Base-by-base conservation (phyloP, 2,329 filamentous ascomycete species). In the Hypoxylon sp. region DNA sequence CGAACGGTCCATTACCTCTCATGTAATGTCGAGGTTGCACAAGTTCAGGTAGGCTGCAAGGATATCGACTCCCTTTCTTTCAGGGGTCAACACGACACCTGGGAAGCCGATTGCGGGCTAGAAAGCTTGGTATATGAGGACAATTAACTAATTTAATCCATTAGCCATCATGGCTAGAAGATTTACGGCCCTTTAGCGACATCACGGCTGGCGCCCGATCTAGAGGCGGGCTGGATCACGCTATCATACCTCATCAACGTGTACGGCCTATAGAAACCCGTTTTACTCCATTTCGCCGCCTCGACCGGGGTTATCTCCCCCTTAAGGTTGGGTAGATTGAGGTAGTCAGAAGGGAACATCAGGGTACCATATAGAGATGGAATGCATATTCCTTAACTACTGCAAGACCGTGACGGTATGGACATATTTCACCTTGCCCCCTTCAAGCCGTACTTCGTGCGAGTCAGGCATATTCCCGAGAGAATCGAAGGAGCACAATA, bases 341-440 rank as follows among this genome's bases (percentile, higher is more conserved):
- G 13, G 36, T 6, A 38, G 5, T 17, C 36, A n/a, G 14, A n/a
- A 41, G 5, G 5, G 7, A 14, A 17, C 6, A 10, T 9, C 5
- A 5, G n/a, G n/a, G 5, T n/a, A n/a, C n/a, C n/a, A n/a, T n/a
- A 5, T 34, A 17, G 7, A n/a, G 30, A 17, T 2, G 14, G 7
- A 23, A 5, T 19, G 5, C 14, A 11, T 3, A 38, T 49, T 58
- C 19, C 7, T 23, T n/a, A 25, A n/a, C 13, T 57, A 70, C 17
- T 46, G 45, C 19, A 72, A 45, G 10, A 78, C 75, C 2, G 79
- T 80, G 4, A 80, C 75, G 0, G 78, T 80, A 65, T 80, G 78
- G n/a, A 80, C 77, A 65, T 79, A 80, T 56, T 78, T 79, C 17
- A 79, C 75, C 68, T 78, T 77, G 0, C 78, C 78, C 1, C 50